Evolutionary conservation across 1,284 basidiomycete species (phyloP), one percentile per base, ranked within the genome.

Genomic region (Moesziomyces globuligerus): DNA sequence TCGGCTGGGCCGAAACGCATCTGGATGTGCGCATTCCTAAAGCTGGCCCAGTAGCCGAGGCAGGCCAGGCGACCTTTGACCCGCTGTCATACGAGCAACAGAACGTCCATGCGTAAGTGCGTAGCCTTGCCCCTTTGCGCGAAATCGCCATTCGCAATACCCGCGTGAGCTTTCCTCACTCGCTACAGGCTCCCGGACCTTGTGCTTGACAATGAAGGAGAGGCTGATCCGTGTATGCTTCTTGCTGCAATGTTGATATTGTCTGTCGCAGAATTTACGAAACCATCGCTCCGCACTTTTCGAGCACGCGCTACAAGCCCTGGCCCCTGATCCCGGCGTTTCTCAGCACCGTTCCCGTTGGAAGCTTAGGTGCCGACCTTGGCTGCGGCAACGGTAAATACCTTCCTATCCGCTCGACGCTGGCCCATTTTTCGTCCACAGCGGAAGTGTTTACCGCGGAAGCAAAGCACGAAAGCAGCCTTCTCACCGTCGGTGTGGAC

Each of bases 311-410:
- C 34, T 94, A 97, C 85, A 97, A 97, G 90, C 94, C 94, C 59
- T 99, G 95, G 95, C 95, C 95, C 0, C 88, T 98, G 61, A 92
- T 98, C 44, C 87, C 90, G 10, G 82, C 85, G 18, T 99, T 98
- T 81, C 86, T 98, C 34, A 85, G 86, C 6, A 87, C 86, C 17
- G 81, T 98, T 2, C 89, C 91, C 3, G 83, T 88, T 8, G 90
- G 92, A 21, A 91, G 88, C 81, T 83, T 98, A 21, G 95, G 96
- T 6, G 87, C 97, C 15, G 96, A 99, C 83, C 90, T 93, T 11
- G 96, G 96, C 8, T 94, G 93, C 18, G 96, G 96, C 0, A 99
- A 99, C 74, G 96, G 96, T 42, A 98, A 98, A 86, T 98, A 98
- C 83, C 87, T 98, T 1, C 77, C 76, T 7, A 56, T 81, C 17